Conservation (phyloP, 1,284 basidiomycete genomes). For the Rhodotorula sp. region DNA sequence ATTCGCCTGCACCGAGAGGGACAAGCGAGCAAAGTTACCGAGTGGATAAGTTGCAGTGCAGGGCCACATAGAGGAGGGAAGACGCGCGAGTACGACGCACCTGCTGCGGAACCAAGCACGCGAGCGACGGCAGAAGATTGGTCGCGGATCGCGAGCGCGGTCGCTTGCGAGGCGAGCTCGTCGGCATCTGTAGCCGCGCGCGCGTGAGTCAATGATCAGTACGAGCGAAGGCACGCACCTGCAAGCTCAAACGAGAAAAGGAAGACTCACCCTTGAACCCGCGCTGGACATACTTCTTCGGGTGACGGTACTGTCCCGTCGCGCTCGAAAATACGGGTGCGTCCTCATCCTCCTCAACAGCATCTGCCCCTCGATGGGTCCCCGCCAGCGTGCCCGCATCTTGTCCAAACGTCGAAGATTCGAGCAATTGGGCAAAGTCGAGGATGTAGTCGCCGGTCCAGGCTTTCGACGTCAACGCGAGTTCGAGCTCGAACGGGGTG, state of each 20-base stretch:
- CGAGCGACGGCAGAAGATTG: slow-evolving; percentile 36
- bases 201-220: not conserved
- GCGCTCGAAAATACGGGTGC: slow-evolving; percentile 76
- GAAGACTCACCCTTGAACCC: slow-evolving; percentile 20
- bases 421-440: slow-evolving; percentile 71
- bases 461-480: slow-evolving; percentile 61
- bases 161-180: slow-evolving; percentile 32
- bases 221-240: slow-evolving; percentile 4
- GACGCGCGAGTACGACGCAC: slow-evolving; percentile 11
- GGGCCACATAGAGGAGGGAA: not conserved
- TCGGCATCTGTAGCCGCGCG: slow-evolving; percentile 24
- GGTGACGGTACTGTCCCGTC: slow-evolving; percentile 79
- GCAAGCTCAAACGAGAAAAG: slow-evolving; percentile 29
- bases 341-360: slow-evolving; percentile 30
- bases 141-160: slow-evolving; percentile 36
- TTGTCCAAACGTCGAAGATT: slow-evolving; percentile 39
- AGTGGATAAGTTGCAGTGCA: not conserved
- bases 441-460: slow-evolving; percentile 82
- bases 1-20: slow-evolving; percentile 22
- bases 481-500: slow-evolving; percentile 86
- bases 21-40: not conserved
- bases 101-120: slow-evolving; percentile 48
- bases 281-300: slow-evolving; percentile 60
- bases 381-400: slow-evolving; percentile 48
- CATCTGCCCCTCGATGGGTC: slow-evolving; percentile 14